Base-by-base conservation (phyloP, 306 rosid species). In the Castanopsis chinensis region DNA sequence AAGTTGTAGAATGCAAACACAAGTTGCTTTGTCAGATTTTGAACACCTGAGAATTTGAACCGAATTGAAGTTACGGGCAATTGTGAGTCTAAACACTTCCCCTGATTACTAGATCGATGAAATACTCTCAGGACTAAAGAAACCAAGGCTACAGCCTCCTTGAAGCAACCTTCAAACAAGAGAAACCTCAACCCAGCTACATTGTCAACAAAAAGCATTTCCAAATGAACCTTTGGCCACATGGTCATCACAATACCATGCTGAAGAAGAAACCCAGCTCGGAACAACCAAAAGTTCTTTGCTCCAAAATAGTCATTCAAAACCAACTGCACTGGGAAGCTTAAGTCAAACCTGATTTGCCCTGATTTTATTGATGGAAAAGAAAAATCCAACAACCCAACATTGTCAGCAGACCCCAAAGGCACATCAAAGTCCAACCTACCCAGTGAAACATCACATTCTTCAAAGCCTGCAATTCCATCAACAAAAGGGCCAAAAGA, bases 131-230 rank as follows among this genome's bases (percentile, higher is more conserved):
- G 84, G 76, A 91, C 84, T 60, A 87, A 71, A 81, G 81, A 83
- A 87, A 93, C 84, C 80, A 93, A 82, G 76, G 88, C 83, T 28
- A 91, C 87, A 78, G 88, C 97, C 87, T 75, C 89, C 80, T 79
- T 87, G 88, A 91, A 85, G 87, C 92, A 90, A 72, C 96, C 97
- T 82, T 96, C 98, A 86, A 93, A 88, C 81, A 87, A 77, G 35
- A 91, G 84, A 86, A 88, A 88, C 85, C 96, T 90, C 87, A 93
- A 74, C 58, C 99, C 99, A 61, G 83, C 92, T 75, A 93, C 89
- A 79, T 91, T 93, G 76, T 96, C 99, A 13, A 96, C 91, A 83
- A 93, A 93, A 72, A 96, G 93, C 92, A 96, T 89, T 87, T 96
- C 96, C 87, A 96, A 75, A 76, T 75, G 80, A 82, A 96, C 92